Base-by-base conservation (phyloP, 2,329 filamentous ascomycete species). In the Davidsoniella neocaledoniae region DNA sequence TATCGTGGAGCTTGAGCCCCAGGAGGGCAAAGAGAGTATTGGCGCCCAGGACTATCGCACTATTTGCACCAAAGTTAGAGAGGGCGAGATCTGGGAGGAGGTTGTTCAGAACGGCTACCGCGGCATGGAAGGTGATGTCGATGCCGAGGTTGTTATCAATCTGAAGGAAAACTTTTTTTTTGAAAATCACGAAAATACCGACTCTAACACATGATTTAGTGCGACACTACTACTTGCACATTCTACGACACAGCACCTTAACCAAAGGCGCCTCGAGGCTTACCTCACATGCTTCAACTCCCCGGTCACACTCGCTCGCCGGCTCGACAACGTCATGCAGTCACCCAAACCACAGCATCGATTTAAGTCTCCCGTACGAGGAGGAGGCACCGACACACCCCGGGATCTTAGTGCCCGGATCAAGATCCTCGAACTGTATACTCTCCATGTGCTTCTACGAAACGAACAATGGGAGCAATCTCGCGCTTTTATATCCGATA, bases 391-490 rank as follows among this genome's bases (percentile, higher is more conserved):
- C 39, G 80, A 86, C 60, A 93, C 86, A 0, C 86, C 86, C 0
- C 79, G 85, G 54, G 86, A 94, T 60, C 75, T 94, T 36, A 81
- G 84, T 57, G 80, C 86, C 4, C 76, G 87, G 43, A 80, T 95
- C 55, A 94, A 93, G 67, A 84, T 98, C 40, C 76, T 98, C 46
- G 91, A 98, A 66, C 73, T 98, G 7, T 98, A 95, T 63, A 93
- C 87, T 1, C 73, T 98, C 4, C 91, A 98, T 61, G 86, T 96
- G 6, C 76, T 98, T n/a, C 79, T 90, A 4, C 76, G 86, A 48
- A 96, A 95, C 58, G 80, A 86, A 50, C 87, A 96, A 66, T 98
- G 91, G 91, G 86, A 94, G 52, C 95, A 95, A 58, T 86, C 91
- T 3, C 77, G 79, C 53, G 85, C 94, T 57, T 96, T 96, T 63